Evolutionary conservation across 805 yeast genomes (phyloP).

Genomic region (Pichia thaimueangensis): DNA sequence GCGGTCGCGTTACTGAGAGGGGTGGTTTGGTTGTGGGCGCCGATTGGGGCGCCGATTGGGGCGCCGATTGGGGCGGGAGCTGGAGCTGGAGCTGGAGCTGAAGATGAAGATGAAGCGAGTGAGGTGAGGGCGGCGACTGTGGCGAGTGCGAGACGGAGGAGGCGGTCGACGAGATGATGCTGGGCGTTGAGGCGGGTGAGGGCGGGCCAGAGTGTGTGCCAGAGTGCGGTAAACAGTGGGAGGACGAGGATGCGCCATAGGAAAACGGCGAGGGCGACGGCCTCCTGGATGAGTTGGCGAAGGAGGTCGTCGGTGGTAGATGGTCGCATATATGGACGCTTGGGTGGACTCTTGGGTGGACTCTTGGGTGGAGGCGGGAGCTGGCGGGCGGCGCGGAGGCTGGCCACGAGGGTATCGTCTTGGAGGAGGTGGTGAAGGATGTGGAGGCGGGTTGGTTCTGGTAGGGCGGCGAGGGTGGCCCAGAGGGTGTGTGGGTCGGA

Average conservation of each 20-base stretch:
- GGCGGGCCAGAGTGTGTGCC: neutral
- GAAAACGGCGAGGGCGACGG: neutral
- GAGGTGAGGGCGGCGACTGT: too few relatives aligned
- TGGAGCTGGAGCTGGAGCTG: neutral
- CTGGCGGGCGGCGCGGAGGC: neutral
- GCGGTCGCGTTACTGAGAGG: too few relatives aligned
- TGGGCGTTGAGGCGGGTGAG: neutral
- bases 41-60: too few relatives aligned
- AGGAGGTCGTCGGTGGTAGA: neutral
- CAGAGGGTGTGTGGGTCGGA: constrained; percentile 9
- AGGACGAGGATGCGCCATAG: neutral
- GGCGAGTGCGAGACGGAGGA: neutral
- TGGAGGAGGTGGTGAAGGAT: neutral
- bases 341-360: neutral
- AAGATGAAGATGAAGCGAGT: neutral
- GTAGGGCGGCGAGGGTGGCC: neutral
- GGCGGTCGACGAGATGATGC: neutral
- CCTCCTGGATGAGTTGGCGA: neutral
- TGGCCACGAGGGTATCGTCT: neutral
- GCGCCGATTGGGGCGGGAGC: too few relatives aligned
- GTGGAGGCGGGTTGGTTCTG: neutral
- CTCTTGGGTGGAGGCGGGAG: too few relatives aligned
- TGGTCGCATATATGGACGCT: neutral
- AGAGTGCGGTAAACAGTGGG: neutral
- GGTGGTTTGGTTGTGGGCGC: too few relatives aligned